Evolutionary conservation across 176 grass and related monocot genomes (phyloP), one percentile per base, ranked within the genome.

Genomic region (Carex littledalei): DNA sequence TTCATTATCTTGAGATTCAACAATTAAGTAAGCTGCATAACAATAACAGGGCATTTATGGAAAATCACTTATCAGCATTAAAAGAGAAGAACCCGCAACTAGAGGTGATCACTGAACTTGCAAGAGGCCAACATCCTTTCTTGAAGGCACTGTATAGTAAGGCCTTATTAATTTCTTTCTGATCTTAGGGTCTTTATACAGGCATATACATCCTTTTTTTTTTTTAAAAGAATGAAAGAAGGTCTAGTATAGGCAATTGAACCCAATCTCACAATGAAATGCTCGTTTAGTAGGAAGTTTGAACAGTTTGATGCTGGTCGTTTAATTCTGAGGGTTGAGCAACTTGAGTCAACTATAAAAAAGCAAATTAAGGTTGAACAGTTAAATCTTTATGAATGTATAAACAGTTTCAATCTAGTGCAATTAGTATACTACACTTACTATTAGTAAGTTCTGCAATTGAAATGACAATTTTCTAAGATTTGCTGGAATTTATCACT

Each of bases 71-170:
- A 67, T 88, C 87, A 41, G 72, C 75, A 14, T 92, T 93, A n/a
- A 94, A 92, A 87, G 88, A 92, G 83, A 90, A 86, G 63, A 94
- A 90, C 64, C 88, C 90, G 11, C 90, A 94, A 63, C 81, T 94
- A 78, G 88, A 94, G 45, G 86, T 94, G 3, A 74, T 94, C n/a
- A 86, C 90, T 22, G 84, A 92, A 66, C 84, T 90, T 29, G 81
- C 88, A 32, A 90, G 90, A 63, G 90, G 90, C 50, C 95, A 93
- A 45, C 93, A 98, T 86, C 95, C 95, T 67, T 90, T 93, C 67
- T 84, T 98, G 89, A 93, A 94, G 83, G 95, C 86, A 88, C 63
- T 91, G 69, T 98, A 98, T 73, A 98, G 95, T 98, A 93, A 95
- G 91, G 79, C 78, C 32, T 56, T n/a, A 35, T 73, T 78, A 54